A percentile compares a stretch with the other conserved stretches of the same genome.
These are phyloP conservation scores for Cynanchum wilfordii DNA, from an alignment of 257 asterid genomes.

Conservation along the genomic window DNA sequence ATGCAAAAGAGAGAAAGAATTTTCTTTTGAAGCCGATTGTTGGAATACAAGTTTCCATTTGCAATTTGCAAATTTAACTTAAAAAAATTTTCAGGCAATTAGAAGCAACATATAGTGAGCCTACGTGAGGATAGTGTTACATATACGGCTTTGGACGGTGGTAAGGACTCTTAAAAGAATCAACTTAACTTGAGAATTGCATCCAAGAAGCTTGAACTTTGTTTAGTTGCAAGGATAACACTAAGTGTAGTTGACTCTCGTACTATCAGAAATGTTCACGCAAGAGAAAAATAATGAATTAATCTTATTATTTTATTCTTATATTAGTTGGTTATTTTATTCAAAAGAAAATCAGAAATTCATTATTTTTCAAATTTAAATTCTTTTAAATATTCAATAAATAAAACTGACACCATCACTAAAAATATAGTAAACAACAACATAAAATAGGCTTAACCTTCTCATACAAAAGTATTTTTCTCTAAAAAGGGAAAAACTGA, in stretches of 20 bases:
- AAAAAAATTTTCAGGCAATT: slow-evolving; percentile 59
- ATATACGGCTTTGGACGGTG: slow-evolving; percentile 50
- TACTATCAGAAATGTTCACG: too few species aligned
- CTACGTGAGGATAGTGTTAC: slow-evolving; percentile 32
- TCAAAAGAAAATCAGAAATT: too few species aligned
- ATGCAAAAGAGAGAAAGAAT: slow-evolving; percentile 26
- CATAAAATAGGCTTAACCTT: too few species aligned
- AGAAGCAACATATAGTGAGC: slow-evolving; percentile 36
- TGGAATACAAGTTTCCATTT: slow-evolving; percentile 56
- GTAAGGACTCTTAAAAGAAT: slow-evolving; percentile 35
- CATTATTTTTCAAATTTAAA: too few species aligned
- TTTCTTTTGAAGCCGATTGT: slow-evolving; percentile 64
- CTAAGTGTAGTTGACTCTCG: too few species aligned
- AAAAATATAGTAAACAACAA: too few species aligned
- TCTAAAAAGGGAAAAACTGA: neutral
- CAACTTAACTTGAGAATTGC: slow-evolving; percentile 58
- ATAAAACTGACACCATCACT: too few species aligned
- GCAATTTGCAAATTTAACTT: slow-evolving; percentile 57
- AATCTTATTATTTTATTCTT: too few species aligned
- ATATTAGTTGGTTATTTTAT: too few species aligned
- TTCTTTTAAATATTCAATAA: too few species aligned
- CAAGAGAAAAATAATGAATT: too few species aligned
- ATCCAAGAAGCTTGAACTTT: slow-evolving; percentile 48
- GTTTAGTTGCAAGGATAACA: slow-evolving; percentile 65
- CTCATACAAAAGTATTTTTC: too few species aligned